Evolutionary conservation across 768 basidiomycete genomes (phyloP).

Genomic region (Fomitopsis serialis): DNA sequence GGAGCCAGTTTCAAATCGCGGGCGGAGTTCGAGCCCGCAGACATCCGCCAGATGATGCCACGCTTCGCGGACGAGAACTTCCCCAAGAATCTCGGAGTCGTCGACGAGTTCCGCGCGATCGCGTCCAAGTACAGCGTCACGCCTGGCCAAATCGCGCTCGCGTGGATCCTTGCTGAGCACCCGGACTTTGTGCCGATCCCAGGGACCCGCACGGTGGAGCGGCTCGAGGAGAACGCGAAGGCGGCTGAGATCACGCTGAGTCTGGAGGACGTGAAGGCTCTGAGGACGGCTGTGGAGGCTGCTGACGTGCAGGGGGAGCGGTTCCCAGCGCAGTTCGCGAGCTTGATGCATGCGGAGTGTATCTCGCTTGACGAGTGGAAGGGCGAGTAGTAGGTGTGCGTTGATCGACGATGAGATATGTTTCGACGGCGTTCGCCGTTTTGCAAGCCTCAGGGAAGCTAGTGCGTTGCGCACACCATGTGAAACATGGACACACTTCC

Average conservation of each 20-base stretch:
- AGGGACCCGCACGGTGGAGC: conserved; percentile 8
- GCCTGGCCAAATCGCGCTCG: conserved; percentile 29
- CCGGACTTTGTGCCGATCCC: conserved; percentile 12
- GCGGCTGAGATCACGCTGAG: background rate
- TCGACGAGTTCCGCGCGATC: conserved; percentile 27
- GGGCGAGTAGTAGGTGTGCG: no score
- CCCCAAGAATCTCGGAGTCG: conserved; percentile 34
- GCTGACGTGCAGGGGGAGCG: background rate
- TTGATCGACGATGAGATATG: no score
- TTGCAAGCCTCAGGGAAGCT: no score
- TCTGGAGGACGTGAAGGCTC: conserved; percentile 1
- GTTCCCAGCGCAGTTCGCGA: background rate
- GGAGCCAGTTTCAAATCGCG: background rate
- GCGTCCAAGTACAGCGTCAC: conserved; percentile 29
- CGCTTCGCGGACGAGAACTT: conserved; percentile 35
- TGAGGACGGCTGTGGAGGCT: background rate
- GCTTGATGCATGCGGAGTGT: background rate
- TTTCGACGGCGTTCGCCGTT: no score
- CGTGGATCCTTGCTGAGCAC: conserved; percentile 30
- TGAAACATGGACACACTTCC: no score
- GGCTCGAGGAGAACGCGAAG: conserved; percentile 5
- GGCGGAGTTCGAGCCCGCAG: conserved; percentile 22
- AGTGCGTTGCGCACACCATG: no score
- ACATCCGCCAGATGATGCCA: conserved; percentile 23
- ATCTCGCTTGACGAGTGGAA: conserved; percentile 1